These are phyloP conservation scores for Aphanomyces astaci DNA, from an alignment of 352 stramenopile genomes.

Conservation along the genomic window DNA sequence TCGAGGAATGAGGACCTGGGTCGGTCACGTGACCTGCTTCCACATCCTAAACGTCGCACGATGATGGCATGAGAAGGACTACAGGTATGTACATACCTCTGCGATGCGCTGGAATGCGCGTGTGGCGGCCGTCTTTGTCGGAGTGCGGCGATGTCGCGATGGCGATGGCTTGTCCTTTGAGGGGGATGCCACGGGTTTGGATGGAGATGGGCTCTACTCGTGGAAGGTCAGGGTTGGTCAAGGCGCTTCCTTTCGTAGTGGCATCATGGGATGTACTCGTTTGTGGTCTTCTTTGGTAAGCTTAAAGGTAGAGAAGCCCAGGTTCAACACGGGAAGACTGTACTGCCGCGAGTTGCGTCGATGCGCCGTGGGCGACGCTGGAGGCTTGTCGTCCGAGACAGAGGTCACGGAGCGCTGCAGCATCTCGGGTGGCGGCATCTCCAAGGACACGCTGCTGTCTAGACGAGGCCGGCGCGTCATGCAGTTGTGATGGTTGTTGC, in stretches of 20 bases:
- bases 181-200: background rate
- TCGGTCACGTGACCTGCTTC: background rate
- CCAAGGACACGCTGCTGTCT: background rate
- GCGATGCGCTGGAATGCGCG: background rate
- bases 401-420: background rate
- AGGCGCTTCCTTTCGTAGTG: no score
- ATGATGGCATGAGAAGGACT: no score
- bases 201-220: background rate
- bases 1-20: background rate
- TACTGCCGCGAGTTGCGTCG: background rate
- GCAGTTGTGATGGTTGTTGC: background rate
- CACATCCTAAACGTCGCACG: background rate
- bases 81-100: no score
- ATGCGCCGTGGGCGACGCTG: background rate
- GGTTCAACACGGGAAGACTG: slow-evolving; percentile 1
- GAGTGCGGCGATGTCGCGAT: background rate
- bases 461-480: background rate
- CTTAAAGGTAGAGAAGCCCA: background rate
- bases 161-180: background rate
- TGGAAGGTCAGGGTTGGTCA: no score
- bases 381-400: background rate
- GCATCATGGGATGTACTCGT: background rate
- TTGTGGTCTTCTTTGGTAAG: slow-evolving; percentile 2
- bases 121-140: background rate
- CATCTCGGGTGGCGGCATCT: background rate